These are phyloP conservation scores for Fusarium sp. DNA, from an alignment of 2,329 filamentous ascomycete species.

Conservation along the genomic window DNA sequence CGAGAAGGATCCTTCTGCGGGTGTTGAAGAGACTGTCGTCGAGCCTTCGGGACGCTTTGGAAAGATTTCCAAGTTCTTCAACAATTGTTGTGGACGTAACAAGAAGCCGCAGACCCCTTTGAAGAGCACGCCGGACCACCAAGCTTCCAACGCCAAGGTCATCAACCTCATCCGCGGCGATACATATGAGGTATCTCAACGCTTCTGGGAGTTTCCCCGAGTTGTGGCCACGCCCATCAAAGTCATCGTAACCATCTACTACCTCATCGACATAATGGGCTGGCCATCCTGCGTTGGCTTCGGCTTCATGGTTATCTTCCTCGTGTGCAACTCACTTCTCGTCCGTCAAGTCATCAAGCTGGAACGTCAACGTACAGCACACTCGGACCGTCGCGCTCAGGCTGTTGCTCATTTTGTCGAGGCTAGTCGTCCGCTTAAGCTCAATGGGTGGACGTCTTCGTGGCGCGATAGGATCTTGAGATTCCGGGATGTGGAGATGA, in stretches of 20 bases:
- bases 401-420: constrained; percentile 90
- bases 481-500: constrained; percentile 56
- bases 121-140: constrained; percentile 55
- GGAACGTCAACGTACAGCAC: constrained; percentile 78
- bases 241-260: constrained; percentile 75
- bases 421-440: constrained; percentile 77
- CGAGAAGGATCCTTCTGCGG: constrained; percentile 52
- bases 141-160: constrained; percentile 90
- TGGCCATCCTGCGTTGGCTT: constrained; percentile 84
- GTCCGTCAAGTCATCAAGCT: constrained; percentile 77
- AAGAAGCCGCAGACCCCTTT: constrained; percentile 32
- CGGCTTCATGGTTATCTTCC: constrained; percentile 76
- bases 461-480: constrained; percentile 57
- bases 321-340: constrained; percentile 77
- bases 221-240: constrained; percentile 83
- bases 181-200: constrained; percentile 85
- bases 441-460: constrained; percentile 59
- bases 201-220: constrained; percentile 90
- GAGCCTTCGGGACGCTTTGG: not conserved
- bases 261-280: constrained; percentile 81
- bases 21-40: not conserved
- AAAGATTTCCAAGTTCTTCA: constrained; percentile 35
- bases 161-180: constrained; percentile 88
- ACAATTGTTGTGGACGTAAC: constrained; percentile 35
- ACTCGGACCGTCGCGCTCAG: constrained; percentile 85